These are phyloP conservation scores for Magnusiomyces magnusii DNA, from an alignment of 1,139 yeast species.

Conservation along the genomic window DNA sequence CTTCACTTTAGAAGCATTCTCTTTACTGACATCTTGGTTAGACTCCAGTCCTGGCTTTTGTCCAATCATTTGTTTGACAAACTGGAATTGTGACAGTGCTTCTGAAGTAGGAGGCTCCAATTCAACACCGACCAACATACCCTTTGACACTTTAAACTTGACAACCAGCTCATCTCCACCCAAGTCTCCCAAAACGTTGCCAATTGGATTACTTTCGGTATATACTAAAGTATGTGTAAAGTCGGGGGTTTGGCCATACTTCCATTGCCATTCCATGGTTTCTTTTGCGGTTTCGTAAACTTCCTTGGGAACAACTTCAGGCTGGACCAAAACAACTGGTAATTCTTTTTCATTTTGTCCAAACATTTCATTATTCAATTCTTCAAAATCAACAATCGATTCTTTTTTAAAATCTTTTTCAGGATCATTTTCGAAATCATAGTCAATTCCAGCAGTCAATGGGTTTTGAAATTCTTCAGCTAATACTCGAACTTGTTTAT, in stretches of 20 bases:
- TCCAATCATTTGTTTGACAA: slow-evolving; percentile 2
- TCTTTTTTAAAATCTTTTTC: neutral
- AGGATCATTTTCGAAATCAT: slow-evolving; percentile 9
- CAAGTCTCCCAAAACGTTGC: neutral
- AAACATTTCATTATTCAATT: neutral
- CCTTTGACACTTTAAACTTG: slow-evolving; percentile 12
- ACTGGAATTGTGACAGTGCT: neutral
- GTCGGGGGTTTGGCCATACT: slow-evolving; percentile 61
- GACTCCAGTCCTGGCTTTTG: neutral
- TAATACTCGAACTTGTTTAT: neutral
- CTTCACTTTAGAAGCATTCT: neutral
- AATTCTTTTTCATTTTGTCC: slow-evolving; percentile 4
- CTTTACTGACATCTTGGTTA: neutral
- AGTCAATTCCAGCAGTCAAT: slow-evolving; percentile 17
- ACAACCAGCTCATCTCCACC: neutral
- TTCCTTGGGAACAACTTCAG: slow-evolving; percentile 40
- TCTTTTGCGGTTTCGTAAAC: slow-evolving; percentile 40
- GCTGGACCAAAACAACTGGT: slow-evolving; percentile 16
- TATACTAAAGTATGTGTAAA: slow-evolving; percentile 43
- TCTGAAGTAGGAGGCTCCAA: neutral
- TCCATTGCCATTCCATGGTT: slow-evolving; percentile 60
- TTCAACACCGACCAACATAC: slow-evolving; percentile 3
- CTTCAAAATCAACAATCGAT: neutral
- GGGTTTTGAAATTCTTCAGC: slow-evolving; percentile 13
- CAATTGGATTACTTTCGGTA: slow-evolving; percentile 18